Evolutionary conservation across 202 grass and related monocot species (phyloP), one percentile per base, ranked within the genome.

Genomic region (Brachypodium distachyon): DNA sequence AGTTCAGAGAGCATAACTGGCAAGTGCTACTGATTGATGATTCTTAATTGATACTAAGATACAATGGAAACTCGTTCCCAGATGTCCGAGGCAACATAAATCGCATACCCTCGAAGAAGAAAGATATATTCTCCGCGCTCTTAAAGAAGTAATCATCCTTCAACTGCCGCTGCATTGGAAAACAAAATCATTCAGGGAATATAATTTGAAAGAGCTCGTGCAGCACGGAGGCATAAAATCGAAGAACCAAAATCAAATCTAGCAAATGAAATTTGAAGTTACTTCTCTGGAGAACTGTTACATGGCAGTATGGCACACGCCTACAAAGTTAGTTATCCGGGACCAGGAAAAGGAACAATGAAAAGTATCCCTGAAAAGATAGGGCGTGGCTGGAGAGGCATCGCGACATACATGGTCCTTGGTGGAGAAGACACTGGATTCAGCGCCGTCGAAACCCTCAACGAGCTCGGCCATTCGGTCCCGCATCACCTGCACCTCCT

Each of bases 111-210:
- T 98, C 96, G 17, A 98, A 98, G 87, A 98, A 98, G 54, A 98
- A 95, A 2, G 96, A 98, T 59, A 95, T 98, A 40, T 92, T 98
- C 80, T 95, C 96, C 5, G 91, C 91, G 14, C 91, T 95, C 40
- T 98, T 81, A 26, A 90, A 98, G 73, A 92, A 98, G 74, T 92
- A 98, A 46, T 90, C 87, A 58, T 95, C 89, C 74, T 94, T 95
- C 27, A 87, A 23, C 38, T 95, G 87, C 69, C 84, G 79, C 91
- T 98, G 89, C 70, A 86, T 57, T 53, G 12, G 60, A 22, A 82
- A 87, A 78, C 23, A 69, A 32, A 32, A 48, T 48, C 18, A 69
- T 12, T 68, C 25, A 0, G 16, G 63, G 17, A 74, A 67, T 0
- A 18, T 23, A 62, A 71, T 36, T 70, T 39, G 2, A 50, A 26